Base-by-base conservation (phyloP, 495 filamentous ascomycete genomes). In the Aspergillus carlsbadensis region DNA sequence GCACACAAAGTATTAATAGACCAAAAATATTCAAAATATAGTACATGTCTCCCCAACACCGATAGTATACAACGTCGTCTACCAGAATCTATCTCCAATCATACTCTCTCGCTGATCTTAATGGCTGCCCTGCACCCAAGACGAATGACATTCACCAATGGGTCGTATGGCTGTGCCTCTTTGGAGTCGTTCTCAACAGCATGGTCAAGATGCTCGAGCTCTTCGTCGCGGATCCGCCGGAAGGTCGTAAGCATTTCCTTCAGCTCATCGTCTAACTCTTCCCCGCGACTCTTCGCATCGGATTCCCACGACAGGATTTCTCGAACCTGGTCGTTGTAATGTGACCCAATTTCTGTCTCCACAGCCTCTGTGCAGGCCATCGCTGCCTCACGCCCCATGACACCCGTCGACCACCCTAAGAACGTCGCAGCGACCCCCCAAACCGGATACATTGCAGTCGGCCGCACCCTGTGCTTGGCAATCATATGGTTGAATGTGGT, bases 281-380 rank as follows among this genome's bases (percentile, higher is more conserved):
- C 87, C 5, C 91, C 92, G 29, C 73, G 68, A 6, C 60, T 71
- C 57, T 84, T 78, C 57, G 81, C 78, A 65, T 86, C 81, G 29
- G 81, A 78, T 58, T 90, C 79, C 90, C 96, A 97, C 54, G 84
- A 82, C 26, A 98, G 65, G 64, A 98, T 75, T 36, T 80, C 78
- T 45, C 89, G 72, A 31, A 98, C 88, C 74, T 98, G 94, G 37
- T 85, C 86, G 69, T 98, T 98, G 68, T 98, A 98, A 70, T 98
- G 94, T 14, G 82, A 83, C 0, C 95, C 94, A 60, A 98, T 98
- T 77, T 98, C 94, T 26, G 95, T 98, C 76, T 98, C 94, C 26
- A 98, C 92, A 5, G 94, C 94, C 73, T 98, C 94, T 10, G 94
- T 98, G 67, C 94, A 98, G 20, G 95, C 94, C 94, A 98, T 98